These are phyloP conservation scores for Mycena filopes DNA, from an alignment of 768 basidiomycete species.

Conservation along the genomic window DNA sequence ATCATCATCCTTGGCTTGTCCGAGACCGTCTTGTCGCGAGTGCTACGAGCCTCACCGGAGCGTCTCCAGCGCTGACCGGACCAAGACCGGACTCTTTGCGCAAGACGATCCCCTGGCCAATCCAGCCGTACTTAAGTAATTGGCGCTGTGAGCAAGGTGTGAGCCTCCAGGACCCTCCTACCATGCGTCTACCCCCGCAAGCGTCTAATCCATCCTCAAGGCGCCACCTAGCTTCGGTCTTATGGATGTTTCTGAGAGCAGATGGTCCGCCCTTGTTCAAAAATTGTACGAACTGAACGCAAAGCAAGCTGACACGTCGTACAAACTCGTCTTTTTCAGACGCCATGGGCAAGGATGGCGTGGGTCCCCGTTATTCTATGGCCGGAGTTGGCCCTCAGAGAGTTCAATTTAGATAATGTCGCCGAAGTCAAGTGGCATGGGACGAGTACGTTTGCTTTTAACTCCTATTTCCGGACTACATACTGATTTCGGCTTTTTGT, in stretches of 20 bases:
- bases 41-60: no score
- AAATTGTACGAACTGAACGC: conserved; percentile 60
- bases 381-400: background rate
- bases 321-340: conserved; percentile 74
- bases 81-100: no score
- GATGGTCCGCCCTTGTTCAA: conserved; percentile 60
- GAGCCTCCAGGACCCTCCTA: no score
- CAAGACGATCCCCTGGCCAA: no score
- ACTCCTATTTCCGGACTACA: background rate
- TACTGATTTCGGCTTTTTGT: conserved; percentile 1
- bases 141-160: no score
- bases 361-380: conserved; percentile 46
- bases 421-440: conserved; percentile 72
- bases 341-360: conserved; percentile 82
- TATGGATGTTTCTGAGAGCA: conserved; percentile 55
- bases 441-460: conserved; percentile 54
- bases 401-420: conserved; percentile 65
- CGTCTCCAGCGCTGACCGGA: no score
- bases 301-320: conserved; percentile 49
- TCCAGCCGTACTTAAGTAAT: no score
- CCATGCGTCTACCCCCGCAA: no score
- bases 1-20: no score
- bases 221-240: conserved; percentile 69
- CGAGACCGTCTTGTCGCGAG: no score
- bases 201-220: conserved; percentile 41